Percentiles rank a stretch among this genome's conserved stretches.
phyloP scores from a whole-genome alignment of 768 basidiomycete species.

The Suillus brevipes region DNA sequence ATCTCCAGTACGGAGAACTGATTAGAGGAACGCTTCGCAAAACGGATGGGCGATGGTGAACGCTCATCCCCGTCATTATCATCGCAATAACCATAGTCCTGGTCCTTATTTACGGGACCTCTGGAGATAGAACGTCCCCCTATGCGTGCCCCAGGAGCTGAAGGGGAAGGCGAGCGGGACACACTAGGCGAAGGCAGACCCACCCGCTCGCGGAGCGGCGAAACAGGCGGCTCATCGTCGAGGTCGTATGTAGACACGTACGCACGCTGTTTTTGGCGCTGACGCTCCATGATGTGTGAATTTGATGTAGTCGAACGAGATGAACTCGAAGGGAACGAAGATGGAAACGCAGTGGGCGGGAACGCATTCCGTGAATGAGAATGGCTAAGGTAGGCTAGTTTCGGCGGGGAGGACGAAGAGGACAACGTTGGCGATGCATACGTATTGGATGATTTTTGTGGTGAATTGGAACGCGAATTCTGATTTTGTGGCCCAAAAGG shows the following conservation, averaged over 20 bases:
- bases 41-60: slow-evolving; percentile 5
- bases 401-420: slow-evolving; percentile 14
- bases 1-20: slow-evolving; percentile 4
- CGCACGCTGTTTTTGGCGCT: slow-evolving; percentile 8
- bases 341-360: slow-evolving; percentile 1
- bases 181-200: slow-evolving; percentile 1
- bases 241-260: slow-evolving; percentile 2
- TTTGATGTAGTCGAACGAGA: background rate
- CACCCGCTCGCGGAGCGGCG: slow-evolving; percentile 21
- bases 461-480: background rate
- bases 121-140: background rate
- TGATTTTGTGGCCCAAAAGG: background rate
- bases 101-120: background rate
- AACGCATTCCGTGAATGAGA: slow-evolving; percentile 1
- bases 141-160: background rate
- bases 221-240: slow-evolving; percentile 39
- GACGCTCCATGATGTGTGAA: slow-evolving; percentile 5
- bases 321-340: background rate
- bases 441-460: background rate
- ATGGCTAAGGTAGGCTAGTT: slow-evolving; percentile 4
- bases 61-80: slow-evolving; percentile 5
- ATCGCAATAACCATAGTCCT: background rate
- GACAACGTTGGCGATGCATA: slow-evolving; percentile 22
- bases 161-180: slow-evolving; percentile 3
- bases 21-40: slow-evolving; percentile 2